Percentiles rank a stretch among this genome's conserved stretches.
These are phyloP conservation scores for Bolboschoenus planiculmis DNA, from an alignment of 176 grass and related monocot genomes.

Conservation along the genomic window DNA sequence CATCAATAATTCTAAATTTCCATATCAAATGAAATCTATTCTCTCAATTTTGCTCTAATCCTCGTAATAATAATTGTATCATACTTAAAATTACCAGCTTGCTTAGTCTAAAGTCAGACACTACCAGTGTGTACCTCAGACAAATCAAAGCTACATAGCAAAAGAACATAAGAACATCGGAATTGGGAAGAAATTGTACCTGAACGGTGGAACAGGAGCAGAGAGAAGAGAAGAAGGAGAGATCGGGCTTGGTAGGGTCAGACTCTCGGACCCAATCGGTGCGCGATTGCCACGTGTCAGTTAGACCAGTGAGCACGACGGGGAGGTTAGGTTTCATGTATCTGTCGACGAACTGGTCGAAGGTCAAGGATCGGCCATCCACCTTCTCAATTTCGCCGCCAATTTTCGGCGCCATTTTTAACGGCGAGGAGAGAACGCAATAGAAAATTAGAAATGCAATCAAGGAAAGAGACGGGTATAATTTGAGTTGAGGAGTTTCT, in stretches of 20 bases:
- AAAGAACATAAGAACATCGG: neutral
- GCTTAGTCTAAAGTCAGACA: neutral
- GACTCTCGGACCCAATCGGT: conserved; percentile 43
- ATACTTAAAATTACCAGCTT: neutral
- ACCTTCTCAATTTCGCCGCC: conserved; percentile 69
- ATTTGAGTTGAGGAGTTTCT: no score
- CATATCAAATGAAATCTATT: neutral
- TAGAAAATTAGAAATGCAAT: no score
- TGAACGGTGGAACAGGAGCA: neutral
- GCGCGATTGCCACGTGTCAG: conserved; percentile 45
- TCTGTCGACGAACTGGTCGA: conserved; percentile 57
- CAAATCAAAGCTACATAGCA: neutral
- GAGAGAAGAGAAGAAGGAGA: conserved; percentile 32
- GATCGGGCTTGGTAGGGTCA: conserved; percentile 31
- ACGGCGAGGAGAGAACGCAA: neutral
- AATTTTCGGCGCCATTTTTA: conserved; percentile 31
- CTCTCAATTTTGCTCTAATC: neutral
- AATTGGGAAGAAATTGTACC: neutral
- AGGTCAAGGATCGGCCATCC: conserved; percentile 43
- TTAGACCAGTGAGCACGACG: conserved; percentile 81
- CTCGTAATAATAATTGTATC: neutral
- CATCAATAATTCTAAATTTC: neutral
- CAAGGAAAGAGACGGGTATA: neutral
- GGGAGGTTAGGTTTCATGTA: conserved; percentile 64
- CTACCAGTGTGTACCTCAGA: neutral